A percentile compares a stretch with the other conserved stretches of the same genome.
Evolutionary conservation across 345 rosid genomes (phyloP).

Genomic region (Salix suchowensis): DNA sequence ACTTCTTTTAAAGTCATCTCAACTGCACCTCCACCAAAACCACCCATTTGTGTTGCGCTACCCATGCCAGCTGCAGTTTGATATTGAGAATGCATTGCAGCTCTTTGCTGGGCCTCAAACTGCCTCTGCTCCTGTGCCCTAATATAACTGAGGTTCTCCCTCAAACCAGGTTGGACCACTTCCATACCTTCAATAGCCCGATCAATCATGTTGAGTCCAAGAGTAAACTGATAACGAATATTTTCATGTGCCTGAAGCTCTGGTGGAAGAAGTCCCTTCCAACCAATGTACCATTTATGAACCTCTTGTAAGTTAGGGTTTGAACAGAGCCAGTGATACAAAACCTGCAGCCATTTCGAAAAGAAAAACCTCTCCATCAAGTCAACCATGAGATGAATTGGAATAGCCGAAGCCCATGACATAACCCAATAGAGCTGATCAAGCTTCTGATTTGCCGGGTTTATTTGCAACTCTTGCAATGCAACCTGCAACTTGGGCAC

Average conservation of each 20-base stretch:
- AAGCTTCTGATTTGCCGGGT: conserved; percentile 74
- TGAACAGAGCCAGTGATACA: conserved; percentile 74
- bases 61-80: conserved; percentile 34
- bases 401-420: conserved; percentile 80
- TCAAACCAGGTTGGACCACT: conserved; percentile 67
- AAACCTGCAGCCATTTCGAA: conserved; percentile 76
- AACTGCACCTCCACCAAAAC: conserved; percentile 16
- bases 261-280: conserved; percentile 77
- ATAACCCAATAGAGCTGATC: conserved; percentile 72
- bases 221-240: conserved; percentile 60
- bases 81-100: conserved; percentile 46
- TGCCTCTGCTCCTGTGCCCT: conserved; percentile 63
- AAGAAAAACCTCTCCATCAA: conserved; percentile 86
- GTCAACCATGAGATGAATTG: conserved; percentile 84
- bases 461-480: conserved; percentile 70
- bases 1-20: conserved; percentile 78
- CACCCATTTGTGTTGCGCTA: conserved; percentile 35
- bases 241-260: conserved; percentile 78
- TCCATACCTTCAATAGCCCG: conserved; percentile 68
- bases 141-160: conserved; percentile 56
- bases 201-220: conserved; percentile 77
- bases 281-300: conserved; percentile 66
- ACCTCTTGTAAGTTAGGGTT: conserved; percentile 74
- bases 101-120: conserved; percentile 60
- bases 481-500: conserved; percentile 87